Percentiles rank a stretch among this genome's conserved stretches.
These are phyloP conservation scores for Xanthoconium stramineum DNA, from an alignment of 768 basidiomycete species.

Conservation along the genomic window DNA sequence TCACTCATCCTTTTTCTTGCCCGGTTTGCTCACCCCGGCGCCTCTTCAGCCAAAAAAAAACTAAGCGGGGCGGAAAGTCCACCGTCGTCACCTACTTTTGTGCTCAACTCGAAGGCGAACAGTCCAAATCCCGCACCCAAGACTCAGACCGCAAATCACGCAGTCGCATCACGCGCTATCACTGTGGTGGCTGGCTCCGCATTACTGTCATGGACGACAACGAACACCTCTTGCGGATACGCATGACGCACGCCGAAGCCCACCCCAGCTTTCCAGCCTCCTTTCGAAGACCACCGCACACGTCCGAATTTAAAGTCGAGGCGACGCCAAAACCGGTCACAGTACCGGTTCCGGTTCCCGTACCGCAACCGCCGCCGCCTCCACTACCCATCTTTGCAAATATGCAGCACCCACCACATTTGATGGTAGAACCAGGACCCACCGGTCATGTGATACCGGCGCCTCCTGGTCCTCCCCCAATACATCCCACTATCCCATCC, in stretches of 20 bases:
- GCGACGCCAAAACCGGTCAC: slow-evolving; percentile 23
- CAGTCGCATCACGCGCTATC: slow-evolving; percentile 33
- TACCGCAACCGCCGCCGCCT: slow-evolving; percentile 9
- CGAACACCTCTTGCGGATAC: slow-evolving; percentile 33
- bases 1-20: neutral
- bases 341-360: slow-evolving; percentile 10
- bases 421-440: slow-evolving; percentile 21
- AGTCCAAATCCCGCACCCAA: slow-evolving; percentile 33
- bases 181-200: slow-evolving; percentile 34
- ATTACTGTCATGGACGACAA: slow-evolving; percentile 38
- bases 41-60: slow-evolving; percentile 30
- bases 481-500: slow-evolving; percentile 11
- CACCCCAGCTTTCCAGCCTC: slow-evolving; percentile 33
- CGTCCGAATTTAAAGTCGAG: slow-evolving; percentile 33
- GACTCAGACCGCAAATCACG: slow-evolving; percentile 34
- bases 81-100: slow-evolving; percentile 36
- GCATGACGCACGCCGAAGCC: slow-evolving; percentile 35
- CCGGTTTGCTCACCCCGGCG: neutral
- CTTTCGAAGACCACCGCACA: slow-evolving; percentile 31
- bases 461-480: slow-evolving; percentile 4
- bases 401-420: slow-evolving; percentile 19
- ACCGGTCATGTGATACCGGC: slow-evolving; percentile 8
- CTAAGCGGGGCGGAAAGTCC: slow-evolving; percentile 34
- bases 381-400: slow-evolving; percentile 24
- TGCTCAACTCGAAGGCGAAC: slow-evolving; percentile 34